Percentiles rank a stretch among this genome's conserved stretches.
phyloP scores from a whole-genome alignment of 805 yeast species.

The Starmerella sp. region DNA sequence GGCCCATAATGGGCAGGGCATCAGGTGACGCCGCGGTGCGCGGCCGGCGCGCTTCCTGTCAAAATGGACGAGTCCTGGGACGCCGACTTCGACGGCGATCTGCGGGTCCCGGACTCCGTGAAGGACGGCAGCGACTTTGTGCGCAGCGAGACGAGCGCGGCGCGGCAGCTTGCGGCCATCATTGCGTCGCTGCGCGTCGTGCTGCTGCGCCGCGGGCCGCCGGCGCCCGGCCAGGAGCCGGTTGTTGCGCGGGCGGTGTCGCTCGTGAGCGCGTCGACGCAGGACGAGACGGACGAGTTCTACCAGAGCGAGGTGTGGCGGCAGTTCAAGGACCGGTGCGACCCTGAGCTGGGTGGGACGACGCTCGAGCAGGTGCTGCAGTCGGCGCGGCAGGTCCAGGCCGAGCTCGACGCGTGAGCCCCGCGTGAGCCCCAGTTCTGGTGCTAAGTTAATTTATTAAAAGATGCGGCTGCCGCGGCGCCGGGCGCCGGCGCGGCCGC shows the following conservation, averaged over 20 bases:
- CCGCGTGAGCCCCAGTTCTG: no score
- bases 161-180: conserved; percentile 17
- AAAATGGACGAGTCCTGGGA: conserved; percentile 42
- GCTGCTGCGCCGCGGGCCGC: conserved; percentile 6
- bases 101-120: conserved; percentile 18
- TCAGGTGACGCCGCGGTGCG: not conserved
- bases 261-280: conserved; percentile 25
- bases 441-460: no score
- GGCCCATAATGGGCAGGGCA: not conserved
- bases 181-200: conserved; percentile 18
- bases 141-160: conserved; percentile 21
- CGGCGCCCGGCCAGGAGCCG: not conserved
- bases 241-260: conserved; percentile 21
- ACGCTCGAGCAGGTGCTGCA: conserved; percentile 19
- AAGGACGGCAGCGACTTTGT: conserved; percentile 17
- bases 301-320: conserved; percentile 21
- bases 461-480: no score
- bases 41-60: not conserved
- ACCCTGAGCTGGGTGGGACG: conserved; percentile 11
- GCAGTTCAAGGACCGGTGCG: conserved; percentile 4
- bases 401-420: conserved; percentile 1
- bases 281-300: conserved; percentile 20
- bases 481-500: no score
- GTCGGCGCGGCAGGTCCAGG: conserved; percentile 12
- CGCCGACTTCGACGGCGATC: conserved; percentile 39